phyloP scores from a whole-genome alignment of 352 stramenopile species.

The Pythium volutum region DNA sequence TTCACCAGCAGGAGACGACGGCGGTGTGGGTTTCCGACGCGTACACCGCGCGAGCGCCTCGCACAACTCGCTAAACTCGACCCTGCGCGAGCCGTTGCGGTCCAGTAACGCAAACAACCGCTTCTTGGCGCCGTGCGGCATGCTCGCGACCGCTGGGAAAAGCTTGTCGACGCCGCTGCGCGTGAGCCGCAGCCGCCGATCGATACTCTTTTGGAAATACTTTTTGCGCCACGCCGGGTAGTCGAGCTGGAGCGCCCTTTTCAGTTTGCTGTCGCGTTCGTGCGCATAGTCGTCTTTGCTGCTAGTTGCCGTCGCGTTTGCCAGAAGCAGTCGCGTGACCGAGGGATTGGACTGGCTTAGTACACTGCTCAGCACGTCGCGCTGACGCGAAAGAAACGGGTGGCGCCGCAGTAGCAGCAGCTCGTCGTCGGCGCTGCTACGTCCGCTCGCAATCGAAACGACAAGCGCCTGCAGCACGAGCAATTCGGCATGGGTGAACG shows the following conservation, averaged over 20 bases:
- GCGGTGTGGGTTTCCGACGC: background rate
- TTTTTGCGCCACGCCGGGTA: slow-evolving; percentile 34
- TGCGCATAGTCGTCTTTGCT: slow-evolving; percentile 14
- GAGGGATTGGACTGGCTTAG: slow-evolving; percentile 1
- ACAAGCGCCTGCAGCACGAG: slow-evolving; percentile 55
- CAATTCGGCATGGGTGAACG: slow-evolving; percentile 55
- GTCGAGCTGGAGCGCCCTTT: slow-evolving; percentile 18
- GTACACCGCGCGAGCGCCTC: slow-evolving; percentile 47
- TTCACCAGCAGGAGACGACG: background rate
- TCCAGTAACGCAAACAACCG: slow-evolving; percentile 53
- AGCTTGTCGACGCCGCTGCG: slow-evolving; percentile 50
- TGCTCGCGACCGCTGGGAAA: slow-evolving; percentile 43
- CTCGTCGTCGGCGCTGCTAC: slow-evolving; percentile 28
- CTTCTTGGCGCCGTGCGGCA: slow-evolving; percentile 33
- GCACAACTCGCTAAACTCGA: slow-evolving; percentile 69
- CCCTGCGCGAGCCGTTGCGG: slow-evolving; percentile 32
- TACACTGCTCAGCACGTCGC: slow-evolving; percentile 11
- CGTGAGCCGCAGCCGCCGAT: slow-evolving; percentile 43
- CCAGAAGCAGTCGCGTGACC: slow-evolving; percentile 3
- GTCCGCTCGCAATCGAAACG: slow-evolving; percentile 13
- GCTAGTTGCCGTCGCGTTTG: background rate
- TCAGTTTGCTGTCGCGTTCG: slow-evolving; percentile 18
- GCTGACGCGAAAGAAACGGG: slow-evolving; percentile 19
- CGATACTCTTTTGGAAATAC: slow-evolving; percentile 39
- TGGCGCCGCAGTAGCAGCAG: slow-evolving; percentile 13